Percentiles rank a stretch among this genome's conserved stretches.
phyloP scores from a whole-genome alignment of 768 basidiomycete species.

The Lentinula edodes region DNA sequence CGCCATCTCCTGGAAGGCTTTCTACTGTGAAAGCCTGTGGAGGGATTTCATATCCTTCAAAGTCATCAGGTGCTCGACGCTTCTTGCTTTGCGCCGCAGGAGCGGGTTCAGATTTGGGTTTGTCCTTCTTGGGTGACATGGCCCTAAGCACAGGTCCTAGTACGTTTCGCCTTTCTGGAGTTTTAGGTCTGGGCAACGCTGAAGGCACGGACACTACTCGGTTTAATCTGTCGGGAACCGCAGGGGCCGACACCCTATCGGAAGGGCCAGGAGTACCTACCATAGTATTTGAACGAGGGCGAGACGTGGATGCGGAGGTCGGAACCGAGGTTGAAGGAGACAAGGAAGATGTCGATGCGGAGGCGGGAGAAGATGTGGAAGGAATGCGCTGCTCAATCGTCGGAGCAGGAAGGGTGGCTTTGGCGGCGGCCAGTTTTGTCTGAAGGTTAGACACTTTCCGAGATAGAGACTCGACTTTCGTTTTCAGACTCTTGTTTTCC shows the following conservation, averaged over 20 bases:
- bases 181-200: slow-evolving; percentile 39
- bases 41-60: slow-evolving; percentile 55
- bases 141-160: slow-evolving; percentile 39
- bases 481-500: slow-evolving; percentile 70
- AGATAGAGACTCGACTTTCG: slow-evolving; percentile 65
- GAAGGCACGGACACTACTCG: slow-evolving; percentile 42
- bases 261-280: slow-evolving; percentile 5
- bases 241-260: slow-evolving; percentile 9
- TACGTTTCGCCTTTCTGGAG: slow-evolving; percentile 41
- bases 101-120: slow-evolving; percentile 24
- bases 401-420: slow-evolving; percentile 27
- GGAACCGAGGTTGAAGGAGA: neutral
- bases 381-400: slow-evolving; percentile 14
- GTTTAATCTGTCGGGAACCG: slow-evolving; percentile 10
- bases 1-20: slow-evolving; percentile 37
- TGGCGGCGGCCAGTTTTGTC: slow-evolving; percentile 53
- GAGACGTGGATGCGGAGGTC: neutral
- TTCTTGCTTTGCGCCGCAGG: slow-evolving; percentile 57
- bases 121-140: slow-evolving; percentile 42
- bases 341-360: neutral
- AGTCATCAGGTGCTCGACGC: slow-evolving; percentile 73
- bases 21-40: slow-evolving; percentile 62
- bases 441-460: slow-evolving; percentile 73
- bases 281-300: slow-evolving; percentile 6
- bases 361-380: neutral